Conservation (phyloP, 148 eudicot genomes). For the Arbutus unedo region DNA sequence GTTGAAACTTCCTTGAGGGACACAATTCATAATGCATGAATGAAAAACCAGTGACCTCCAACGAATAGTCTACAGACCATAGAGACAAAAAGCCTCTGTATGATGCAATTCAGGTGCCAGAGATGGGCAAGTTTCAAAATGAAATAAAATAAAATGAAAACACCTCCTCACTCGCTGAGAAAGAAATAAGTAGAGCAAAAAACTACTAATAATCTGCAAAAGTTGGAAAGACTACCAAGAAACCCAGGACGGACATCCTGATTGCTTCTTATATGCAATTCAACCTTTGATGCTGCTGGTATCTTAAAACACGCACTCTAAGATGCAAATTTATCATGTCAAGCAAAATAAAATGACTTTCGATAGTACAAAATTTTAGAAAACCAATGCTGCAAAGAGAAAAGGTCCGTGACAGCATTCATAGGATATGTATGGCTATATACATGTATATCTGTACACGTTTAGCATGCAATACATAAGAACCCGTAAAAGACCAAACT, state of each 20-base stretch:
- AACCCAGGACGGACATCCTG: not conserved
- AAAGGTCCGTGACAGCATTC: not conserved
- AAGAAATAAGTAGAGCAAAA: not conserved
- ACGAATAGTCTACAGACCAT: not conserved
- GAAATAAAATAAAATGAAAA: conserved; percentile 9
- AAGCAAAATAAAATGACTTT: conserved; percentile 7
- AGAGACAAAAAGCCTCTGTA: not conserved
- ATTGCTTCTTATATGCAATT: not conserved
- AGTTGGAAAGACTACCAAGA: conserved; percentile 2
- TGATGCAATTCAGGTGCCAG: not conserved
- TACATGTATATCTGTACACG: not conserved
- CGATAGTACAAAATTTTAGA: not conserved
- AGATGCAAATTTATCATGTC: not conserved
- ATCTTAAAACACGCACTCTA: not conserved
- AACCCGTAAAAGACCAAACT: not conserved
- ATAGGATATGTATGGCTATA: not conserved
- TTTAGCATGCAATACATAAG: not conserved
- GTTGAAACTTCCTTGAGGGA: not conserved
- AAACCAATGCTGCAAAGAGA: not conserved
- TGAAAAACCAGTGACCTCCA: not conserved
- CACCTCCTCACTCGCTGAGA: not conserved
- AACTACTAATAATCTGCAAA: not conserved
- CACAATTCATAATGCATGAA: not conserved
- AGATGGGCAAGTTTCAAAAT: conserved; percentile 4
- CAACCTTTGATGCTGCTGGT: not conserved